Evolutionary conservation across 2,329 filamentous ascomycete species (phyloP).

Genomic region (Botrytis aclada): DNA sequence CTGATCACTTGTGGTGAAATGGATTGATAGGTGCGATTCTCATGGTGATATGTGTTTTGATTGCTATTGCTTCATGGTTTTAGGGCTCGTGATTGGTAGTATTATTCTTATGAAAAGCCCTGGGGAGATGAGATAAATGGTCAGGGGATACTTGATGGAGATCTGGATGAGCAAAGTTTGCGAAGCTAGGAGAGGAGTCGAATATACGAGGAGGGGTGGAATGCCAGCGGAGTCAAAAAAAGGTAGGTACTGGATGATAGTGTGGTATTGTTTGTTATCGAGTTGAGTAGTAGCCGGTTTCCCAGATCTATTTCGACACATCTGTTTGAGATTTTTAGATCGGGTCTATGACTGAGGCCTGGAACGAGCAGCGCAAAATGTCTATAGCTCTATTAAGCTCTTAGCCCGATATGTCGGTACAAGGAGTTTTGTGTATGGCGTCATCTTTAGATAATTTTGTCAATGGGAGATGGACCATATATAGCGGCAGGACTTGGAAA

Average conservation of each 20-base stretch:
- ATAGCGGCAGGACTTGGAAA: neutral
- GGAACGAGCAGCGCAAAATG: too few relatives aligned
- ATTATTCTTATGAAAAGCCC: neutral
- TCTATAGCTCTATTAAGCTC: neutral
- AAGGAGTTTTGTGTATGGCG: too few relatives aligned
- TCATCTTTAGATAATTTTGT: too few relatives aligned
- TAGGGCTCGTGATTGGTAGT: neutral
- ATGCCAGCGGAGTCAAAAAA: too few relatives aligned
- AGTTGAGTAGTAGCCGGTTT: neutral
- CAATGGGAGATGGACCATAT: too few relatives aligned
- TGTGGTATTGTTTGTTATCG: neutral
- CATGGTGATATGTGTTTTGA: neutral
- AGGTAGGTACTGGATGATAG: neutral
- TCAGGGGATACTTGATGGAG: neutral
- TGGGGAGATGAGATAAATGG: neutral
- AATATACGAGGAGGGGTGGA: neutral
- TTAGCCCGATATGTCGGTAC: neutral
- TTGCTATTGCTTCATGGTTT: neutral
- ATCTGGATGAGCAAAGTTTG: accelerated
- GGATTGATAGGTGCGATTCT: neutral
- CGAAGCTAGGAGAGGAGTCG: neutral
- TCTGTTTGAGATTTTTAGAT: neutral
- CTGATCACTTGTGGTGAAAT: neutral
- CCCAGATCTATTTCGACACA: neutral
- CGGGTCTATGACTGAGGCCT: too few relatives aligned